Base-by-base conservation (phyloP, 768 basidiomycete genomes). In the Punctularia strigosozonata region DNA sequence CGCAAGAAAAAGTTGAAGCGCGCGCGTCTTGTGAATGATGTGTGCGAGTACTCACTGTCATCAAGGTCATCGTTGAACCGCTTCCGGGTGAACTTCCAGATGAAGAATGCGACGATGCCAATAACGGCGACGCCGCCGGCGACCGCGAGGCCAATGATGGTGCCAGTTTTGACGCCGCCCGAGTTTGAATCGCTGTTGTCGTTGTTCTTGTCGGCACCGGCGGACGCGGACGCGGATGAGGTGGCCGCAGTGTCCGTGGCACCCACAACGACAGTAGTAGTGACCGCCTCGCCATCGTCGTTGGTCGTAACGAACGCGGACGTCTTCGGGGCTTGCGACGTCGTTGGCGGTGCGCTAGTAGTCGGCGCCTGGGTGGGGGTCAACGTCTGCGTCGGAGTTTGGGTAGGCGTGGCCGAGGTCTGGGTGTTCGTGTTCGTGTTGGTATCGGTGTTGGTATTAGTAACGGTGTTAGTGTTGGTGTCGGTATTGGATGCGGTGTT, bases 81-180 rank as follows among this genome's bases (percentile, higher is more conserved):
- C 55, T 88, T 90, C 51, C 80, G 69, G 2, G 81, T 83, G 52
- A 87, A 74, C 58, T 90, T 90, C 87, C 88, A 90, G 25, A 84
- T 61, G 46, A 87, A 71, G 63, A 90, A 90, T 13, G 64, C 75
- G 37, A 78, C 59, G 38, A 90, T 67, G 7, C 71, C 80, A 48
- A 90, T 58, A 15, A 79, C 57, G 18, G 84, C 80, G 39, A 88
- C 63, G 39, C 84, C 87, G 31, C 83, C 87, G 3, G 84, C 77
- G 18, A 89, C 83, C 0, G 84, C 79, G 42, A 90, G 64, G 24
- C 85, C 87, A 31, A 88, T 56, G 50, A 90, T 84, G 28, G 82
- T 80, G 3, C 81, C 80, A 4, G 71, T 78, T 32, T 75, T 56
- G 14, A 85, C 54, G n/a, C 75, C 66, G 20, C 53, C 41, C 23